Evolutionary conservation across 352 stramenopile genomes (phyloP).

Genomic region (Saprolegnia diclina): DNA sequence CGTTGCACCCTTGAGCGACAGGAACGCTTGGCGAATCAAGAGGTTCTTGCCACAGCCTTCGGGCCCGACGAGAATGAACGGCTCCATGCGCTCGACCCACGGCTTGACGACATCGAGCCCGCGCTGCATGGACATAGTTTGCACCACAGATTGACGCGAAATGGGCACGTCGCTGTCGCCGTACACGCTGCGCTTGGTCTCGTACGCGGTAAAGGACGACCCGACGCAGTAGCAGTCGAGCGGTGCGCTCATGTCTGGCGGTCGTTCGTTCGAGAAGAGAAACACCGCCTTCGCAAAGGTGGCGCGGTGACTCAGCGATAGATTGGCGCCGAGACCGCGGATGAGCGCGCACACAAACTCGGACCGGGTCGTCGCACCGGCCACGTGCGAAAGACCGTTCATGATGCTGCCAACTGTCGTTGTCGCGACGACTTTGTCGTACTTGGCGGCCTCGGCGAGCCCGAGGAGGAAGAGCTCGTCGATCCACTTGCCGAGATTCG

Average conservation of each 20-base stretch:
- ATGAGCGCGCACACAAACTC: constrained; percentile 91
- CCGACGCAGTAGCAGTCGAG: constrained; percentile 87
- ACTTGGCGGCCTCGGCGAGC: constrained; percentile 82
- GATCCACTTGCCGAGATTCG: constrained; percentile 79
- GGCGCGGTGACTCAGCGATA: constrained; percentile 60
- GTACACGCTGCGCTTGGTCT: constrained; percentile 77
- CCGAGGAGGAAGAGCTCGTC: constrained; percentile 89
- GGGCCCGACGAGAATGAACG: constrained; percentile 93
- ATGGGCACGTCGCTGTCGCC: constrained; percentile 44
- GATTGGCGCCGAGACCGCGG: constrained; percentile 89
- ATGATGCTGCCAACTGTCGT: constrained; percentile 92
- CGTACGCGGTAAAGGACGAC: constrained; percentile 57
- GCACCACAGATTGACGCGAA: constrained; percentile 50
- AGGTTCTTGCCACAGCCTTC: constrained; percentile 94
- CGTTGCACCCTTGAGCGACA: constrained; percentile 61
- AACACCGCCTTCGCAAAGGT: constrained; percentile 88
- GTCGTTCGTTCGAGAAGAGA: constrained; percentile 88
- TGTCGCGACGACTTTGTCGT: constrained; percentile 85
- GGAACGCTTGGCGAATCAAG: constrained; percentile 89
- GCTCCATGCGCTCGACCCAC: constrained; percentile 90
- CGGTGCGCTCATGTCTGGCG: constrained; percentile 76
- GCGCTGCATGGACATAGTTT: constrained; percentile 80
- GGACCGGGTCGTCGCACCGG: constrained; percentile 52
- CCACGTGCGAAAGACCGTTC: constrained; percentile 88
- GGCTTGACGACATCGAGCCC: constrained; percentile 82